Evolutionary conservation across 257 asterid species (phyloP).

Genomic region (Nicotiana obtusifolia): DNA sequence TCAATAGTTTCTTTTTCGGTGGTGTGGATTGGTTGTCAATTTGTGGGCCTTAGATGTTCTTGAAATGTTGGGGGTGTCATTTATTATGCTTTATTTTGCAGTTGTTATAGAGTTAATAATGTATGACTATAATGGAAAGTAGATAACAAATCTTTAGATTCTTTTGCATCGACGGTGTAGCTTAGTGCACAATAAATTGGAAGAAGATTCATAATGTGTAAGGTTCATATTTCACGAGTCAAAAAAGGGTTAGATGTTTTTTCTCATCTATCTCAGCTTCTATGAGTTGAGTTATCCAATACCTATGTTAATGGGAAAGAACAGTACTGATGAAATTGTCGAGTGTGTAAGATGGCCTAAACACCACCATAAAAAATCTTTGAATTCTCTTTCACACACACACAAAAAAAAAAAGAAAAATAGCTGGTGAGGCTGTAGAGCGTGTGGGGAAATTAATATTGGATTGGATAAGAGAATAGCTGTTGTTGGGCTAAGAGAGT

Average conservation of each 20-base stretch:
- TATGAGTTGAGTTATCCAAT: too few relatives aligned
- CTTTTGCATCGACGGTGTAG: background rate
- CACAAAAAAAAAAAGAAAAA: background rate
- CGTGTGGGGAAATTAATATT: constrained; percentile 18
- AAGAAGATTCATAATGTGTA: too few relatives aligned
- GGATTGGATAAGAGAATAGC: constrained; percentile 8
- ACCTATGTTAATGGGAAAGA: too few relatives aligned
- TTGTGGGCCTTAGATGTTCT: constrained; percentile 23
- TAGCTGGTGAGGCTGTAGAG: constrained; percentile 13
- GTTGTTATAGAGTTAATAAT: background rate
- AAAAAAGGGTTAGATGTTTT: too few relatives aligned
- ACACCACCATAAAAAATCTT: background rate
- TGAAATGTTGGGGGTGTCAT: constrained; percentile 3
- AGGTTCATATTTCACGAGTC: too few relatives aligned
- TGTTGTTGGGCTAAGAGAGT: constrained; percentile 3
- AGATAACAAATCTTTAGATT: constrained; percentile 20
- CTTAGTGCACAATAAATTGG: too few relatives aligned
- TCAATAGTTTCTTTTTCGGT: background rate
- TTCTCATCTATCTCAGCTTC: too few relatives aligned
- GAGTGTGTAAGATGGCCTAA: too few relatives aligned
- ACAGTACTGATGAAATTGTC: too few relatives aligned
- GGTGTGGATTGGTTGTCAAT: constrained; percentile 6
- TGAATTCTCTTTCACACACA: constrained; percentile 8
- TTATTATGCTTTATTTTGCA: background rate
- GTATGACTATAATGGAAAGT: constrained; percentile 10